phyloP scores from a whole-genome alignment of 2,329 filamentous ascomycete genomes.

The Harringtonia lauricola region DNA sequence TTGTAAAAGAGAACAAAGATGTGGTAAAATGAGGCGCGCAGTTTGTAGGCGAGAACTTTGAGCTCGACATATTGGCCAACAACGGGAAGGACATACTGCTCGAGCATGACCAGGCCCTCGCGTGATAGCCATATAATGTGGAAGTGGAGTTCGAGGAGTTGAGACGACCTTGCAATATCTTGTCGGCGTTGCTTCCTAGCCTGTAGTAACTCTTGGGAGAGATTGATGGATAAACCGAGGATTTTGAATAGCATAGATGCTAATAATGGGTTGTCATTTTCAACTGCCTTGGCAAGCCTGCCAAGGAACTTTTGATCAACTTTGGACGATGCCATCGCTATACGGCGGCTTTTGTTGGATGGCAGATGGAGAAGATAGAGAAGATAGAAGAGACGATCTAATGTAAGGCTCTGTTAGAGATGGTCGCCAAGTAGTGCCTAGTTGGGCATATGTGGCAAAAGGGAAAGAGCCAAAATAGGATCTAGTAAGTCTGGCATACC shows the following conservation, averaged over 20 bases:
- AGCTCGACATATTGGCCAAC: slow-evolving; percentile 70
- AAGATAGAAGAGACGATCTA: too few species aligned
- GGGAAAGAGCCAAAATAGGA: neutral
- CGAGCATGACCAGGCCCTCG: slow-evolving; percentile 80
- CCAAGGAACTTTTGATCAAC: slow-evolving; percentile 97
- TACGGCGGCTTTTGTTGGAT: too few species aligned
- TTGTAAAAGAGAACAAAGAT: slow-evolving; percentile 97
- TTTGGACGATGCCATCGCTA: slow-evolving; percentile 85
- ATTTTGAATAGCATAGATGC: slow-evolving; percentile 82
- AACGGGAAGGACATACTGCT: slow-evolving; percentile 79
- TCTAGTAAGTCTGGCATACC: too few species aligned
- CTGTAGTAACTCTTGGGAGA: slow-evolving; percentile 71
- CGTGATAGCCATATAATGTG: slow-evolving; percentile 94
- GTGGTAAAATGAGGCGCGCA: slow-evolving; percentile 90
- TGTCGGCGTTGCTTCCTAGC: slow-evolving; percentile 74
- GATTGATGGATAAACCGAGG: slow-evolving; percentile 77
- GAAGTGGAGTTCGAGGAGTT: slow-evolving; percentile 68
- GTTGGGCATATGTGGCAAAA: neutral
- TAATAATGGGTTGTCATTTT: slow-evolving; percentile 66
- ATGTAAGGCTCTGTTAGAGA: too few species aligned
- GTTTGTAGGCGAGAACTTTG: slow-evolving; percentile 81
- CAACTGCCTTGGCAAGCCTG: slow-evolving; percentile 71
- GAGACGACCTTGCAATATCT: slow-evolving; percentile 68
- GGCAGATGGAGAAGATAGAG: too few species aligned
- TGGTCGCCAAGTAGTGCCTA: too few species aligned